Evolutionary conservation across 805 yeast species (phyloP).

Genomic region (Phaffomyces antillensis): DNA sequence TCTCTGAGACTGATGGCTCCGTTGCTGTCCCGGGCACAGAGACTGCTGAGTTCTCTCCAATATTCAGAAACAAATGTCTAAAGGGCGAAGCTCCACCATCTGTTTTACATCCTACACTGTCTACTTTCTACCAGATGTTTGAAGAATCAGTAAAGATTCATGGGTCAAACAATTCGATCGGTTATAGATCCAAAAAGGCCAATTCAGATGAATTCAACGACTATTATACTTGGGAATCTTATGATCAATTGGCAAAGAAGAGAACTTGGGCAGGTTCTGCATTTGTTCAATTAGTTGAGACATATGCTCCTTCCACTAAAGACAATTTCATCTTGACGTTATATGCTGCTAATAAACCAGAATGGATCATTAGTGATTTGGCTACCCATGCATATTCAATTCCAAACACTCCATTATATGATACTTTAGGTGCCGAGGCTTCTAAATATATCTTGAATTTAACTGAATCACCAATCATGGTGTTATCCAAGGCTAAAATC

Average conservation of each 20-base stretch:
- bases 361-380: constrained; percentile 66
- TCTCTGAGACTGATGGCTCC: constrained; percentile 16
- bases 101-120: constrained; percentile 35
- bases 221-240: constrained; percentile 38
- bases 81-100: constrained; percentile 26
- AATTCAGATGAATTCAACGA: constrained; percentile 31
- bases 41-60: constrained; percentile 40
- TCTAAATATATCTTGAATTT: constrained; percentile 54
- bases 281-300: constrained; percentile 35
- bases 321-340: constrained; percentile 45
- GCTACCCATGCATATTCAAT: constrained; percentile 56
- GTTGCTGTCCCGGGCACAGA: constrained; percentile 18
- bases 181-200: constrained; percentile 31
- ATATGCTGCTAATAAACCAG: constrained; percentile 51
- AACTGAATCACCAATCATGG: constrained; percentile 56
- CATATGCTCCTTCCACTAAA: constrained; percentile 27
- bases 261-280: constrained; percentile 52
- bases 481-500: constrained; percentile 47
- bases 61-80: constrained; percentile 39
- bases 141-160: constrained; percentile 31
- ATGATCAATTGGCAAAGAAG: constrained; percentile 33
- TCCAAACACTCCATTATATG: constrained; percentile 48
- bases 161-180: constrained; percentile 38
- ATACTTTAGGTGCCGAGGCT: constrained; percentile 52
- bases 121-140: constrained; percentile 40